Percentiles rank a stretch among this genome's conserved stretches.
These are phyloP conservation scores for Amanita exitialis DNA, from an alignment of 768 basidiomycete genomes.

Conservation along the genomic window DNA sequence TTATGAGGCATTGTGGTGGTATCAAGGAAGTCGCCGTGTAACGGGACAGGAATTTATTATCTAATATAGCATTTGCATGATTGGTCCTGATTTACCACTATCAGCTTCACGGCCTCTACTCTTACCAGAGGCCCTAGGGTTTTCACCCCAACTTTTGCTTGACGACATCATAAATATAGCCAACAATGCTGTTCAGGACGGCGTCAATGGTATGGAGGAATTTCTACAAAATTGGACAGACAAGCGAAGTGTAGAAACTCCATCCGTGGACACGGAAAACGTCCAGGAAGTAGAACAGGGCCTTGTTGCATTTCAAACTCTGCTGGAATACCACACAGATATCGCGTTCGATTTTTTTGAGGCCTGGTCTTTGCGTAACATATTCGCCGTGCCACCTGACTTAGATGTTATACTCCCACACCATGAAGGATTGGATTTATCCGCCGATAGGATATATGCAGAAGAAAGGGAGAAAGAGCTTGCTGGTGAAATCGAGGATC, in stretches of 20 bases:
- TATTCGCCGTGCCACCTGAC: slow-evolving; percentile 67
- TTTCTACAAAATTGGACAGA: slow-evolving; percentile 68
- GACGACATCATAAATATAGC: slow-evolving; percentile 83
- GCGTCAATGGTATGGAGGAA: slow-evolving; percentile 72
- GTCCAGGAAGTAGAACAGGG: slow-evolving; percentile 72
- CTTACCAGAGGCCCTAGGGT: slow-evolving; percentile 68
- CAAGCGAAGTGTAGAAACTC: slow-evolving; percentile 22
- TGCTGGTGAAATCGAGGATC: slow-evolving; percentile 55
- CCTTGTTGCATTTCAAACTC: slow-evolving; percentile 77
- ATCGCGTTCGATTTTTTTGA: slow-evolving; percentile 90
- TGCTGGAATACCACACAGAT: slow-evolving; percentile 82
- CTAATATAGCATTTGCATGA: neutral
- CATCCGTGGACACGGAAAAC: slow-evolving; percentile 35
- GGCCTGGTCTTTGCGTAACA: slow-evolving; percentile 81
- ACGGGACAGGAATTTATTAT: neutral
- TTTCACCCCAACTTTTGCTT: slow-evolving; percentile 74
- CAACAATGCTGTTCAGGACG: slow-evolving; percentile 68
- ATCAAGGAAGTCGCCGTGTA: too few relatives aligned
- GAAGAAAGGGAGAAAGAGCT: slow-evolving; percentile 52
- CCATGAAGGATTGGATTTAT: slow-evolving; percentile 64
- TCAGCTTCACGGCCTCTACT: slow-evolving; percentile 31
- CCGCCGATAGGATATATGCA: slow-evolving; percentile 41
- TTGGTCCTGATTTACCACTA: neutral
- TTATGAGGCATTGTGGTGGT: neutral
- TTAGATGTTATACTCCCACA: slow-evolving; percentile 68